A percentile compares a stretch with the other conserved stretches of the same genome.
Conservation (phyloP, 2,329 filamentous ascomycete species). For the Cercospora sp. region DNA sequence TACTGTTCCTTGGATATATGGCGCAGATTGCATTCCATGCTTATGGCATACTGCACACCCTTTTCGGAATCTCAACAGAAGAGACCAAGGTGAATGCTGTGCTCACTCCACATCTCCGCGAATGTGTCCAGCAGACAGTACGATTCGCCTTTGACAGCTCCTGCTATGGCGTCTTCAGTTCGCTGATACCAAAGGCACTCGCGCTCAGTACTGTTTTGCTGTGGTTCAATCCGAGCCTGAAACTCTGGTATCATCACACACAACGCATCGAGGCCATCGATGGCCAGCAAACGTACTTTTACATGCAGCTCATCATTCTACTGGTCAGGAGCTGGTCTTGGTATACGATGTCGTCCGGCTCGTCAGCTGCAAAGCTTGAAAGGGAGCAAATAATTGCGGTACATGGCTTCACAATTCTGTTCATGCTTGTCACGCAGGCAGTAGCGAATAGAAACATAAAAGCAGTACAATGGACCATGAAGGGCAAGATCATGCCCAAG, state of each 20-base stretch:
- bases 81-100: conserved; percentile 14
- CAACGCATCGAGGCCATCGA: conserved; percentile 31
- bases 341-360: conserved; percentile 35
- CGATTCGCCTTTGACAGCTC: conserved; percentile 22
- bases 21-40: conserved; percentile 34
- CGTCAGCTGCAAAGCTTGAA: conserved; percentile 24
- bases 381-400: conserved; percentile 46
- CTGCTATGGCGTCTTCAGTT: conserved; percentile 31
- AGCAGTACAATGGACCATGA: conserved; percentile 33
- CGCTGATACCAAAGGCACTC: conserved; percentile 30
- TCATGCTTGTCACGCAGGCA: conserved; percentile 48
- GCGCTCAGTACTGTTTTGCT: conserved; percentile 28
- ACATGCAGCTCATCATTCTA: conserved; percentile 62
- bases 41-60: conserved; percentile 28
- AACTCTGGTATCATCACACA: conserved; percentile 35
- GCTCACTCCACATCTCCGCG: conserved; percentile 20
- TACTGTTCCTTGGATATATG: conserved; percentile 27
- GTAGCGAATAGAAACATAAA: conserved; percentile 30
- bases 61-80: conserved; percentile 1
- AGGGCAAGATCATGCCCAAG: conserved; percentile 37
- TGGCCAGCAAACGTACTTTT: conserved; percentile 63
- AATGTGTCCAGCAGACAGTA: conserved; percentile 22
- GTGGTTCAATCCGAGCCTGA: conserved; percentile 39
- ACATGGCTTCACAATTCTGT: conserved; percentile 57
- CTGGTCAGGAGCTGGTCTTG: conserved; percentile 52